Conservation (phyloP, 2,329 filamentous ascomycete species). For the Aspergillus sp. region DNA sequence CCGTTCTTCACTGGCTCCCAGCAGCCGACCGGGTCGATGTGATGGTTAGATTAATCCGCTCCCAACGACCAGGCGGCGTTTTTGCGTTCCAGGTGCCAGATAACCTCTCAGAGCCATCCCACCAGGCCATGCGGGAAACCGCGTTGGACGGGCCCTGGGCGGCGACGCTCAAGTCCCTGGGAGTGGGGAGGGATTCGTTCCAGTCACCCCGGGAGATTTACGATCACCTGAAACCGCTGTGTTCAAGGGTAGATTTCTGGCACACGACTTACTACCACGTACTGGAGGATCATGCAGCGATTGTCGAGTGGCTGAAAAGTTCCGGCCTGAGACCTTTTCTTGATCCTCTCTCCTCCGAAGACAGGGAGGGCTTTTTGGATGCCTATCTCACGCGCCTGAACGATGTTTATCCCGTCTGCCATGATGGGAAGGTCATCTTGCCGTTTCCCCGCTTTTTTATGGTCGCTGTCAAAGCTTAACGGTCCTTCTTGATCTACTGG, state of each 20-base stretch:
- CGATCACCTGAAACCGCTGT: constrained; percentile 38
- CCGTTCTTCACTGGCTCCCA: constrained; percentile 51
- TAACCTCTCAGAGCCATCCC: constrained; percentile 43
- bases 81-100: constrained; percentile 49
- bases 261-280: constrained; percentile 46
- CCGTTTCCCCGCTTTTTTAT: constrained; percentile 50
- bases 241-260: constrained; percentile 43
- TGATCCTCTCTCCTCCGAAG: constrained; percentile 35
- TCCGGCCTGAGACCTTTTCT: constrained; percentile 49
- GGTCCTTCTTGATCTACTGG: not conserved
- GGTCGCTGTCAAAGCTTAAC: constrained; percentile 31
- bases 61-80: constrained; percentile 36
- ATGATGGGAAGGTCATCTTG: constrained; percentile 47
- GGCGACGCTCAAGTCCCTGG: constrained; percentile 11
- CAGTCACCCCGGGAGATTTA: constrained; percentile 42
- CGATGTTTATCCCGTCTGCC: constrained; percentile 34
- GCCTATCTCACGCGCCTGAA: constrained; percentile 41
- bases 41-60: constrained; percentile 36
- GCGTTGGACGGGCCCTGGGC: constrained; percentile 35
- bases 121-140: constrained; percentile 42
- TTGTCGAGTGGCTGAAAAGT: constrained; percentile 53
- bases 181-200: constrained; percentile 39
- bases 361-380: constrained; percentile 37
- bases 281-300: constrained; percentile 38
- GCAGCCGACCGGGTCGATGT: constrained; percentile 34